Conservation (phyloP, 805 yeast species). For the Starmerella floris region DNA sequence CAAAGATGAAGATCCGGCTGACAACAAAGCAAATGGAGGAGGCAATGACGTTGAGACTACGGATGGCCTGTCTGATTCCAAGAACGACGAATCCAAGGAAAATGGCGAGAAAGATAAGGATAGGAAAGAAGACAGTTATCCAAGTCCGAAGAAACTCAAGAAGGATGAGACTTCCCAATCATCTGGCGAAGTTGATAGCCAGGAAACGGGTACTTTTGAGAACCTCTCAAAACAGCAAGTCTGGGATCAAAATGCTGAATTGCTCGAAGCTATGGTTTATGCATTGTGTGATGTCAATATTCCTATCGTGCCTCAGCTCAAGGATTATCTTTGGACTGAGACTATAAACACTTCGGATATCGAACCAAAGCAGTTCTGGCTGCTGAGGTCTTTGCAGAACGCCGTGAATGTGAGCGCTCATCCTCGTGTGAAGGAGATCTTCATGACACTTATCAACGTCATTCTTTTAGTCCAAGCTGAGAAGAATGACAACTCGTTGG, state of each 20-base stretch:
- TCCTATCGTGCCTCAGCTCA: conserved; percentile 1
- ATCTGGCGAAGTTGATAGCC: background rate
- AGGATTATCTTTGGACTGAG: conserved; percentile 7
- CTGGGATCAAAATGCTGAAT: conserved; percentile 5
- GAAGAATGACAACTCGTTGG: conserved; percentile 35
- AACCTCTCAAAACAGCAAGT: background rate
- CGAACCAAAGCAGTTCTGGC: conserved; percentile 9
- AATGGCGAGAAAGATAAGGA: background rate
- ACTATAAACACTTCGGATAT: background rate
- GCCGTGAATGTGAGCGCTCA: conserved; percentile 4
- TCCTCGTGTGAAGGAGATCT: conserved; percentile 7
- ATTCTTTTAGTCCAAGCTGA: conserved; percentile 50
- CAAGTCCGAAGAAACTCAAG: background rate
- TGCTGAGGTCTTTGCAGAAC: conserved; percentile 1
- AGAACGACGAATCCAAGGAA: background rate
- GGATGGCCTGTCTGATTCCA: background rate
- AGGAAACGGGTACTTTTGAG: background rate
- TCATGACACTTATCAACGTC: conserved; percentile 40
- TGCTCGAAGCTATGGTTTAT: conserved; percentile 1
- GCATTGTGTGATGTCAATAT: conserved; percentile 2
- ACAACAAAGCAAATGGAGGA: background rate
- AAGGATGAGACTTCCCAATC: background rate
- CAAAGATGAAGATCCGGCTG: background rate
- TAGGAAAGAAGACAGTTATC: background rate
- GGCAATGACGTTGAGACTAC: too few species aligned